Base-by-base conservation (phyloP, 1,284 basidiomycete genomes). In the Cryptococcus sp. region DNA sequence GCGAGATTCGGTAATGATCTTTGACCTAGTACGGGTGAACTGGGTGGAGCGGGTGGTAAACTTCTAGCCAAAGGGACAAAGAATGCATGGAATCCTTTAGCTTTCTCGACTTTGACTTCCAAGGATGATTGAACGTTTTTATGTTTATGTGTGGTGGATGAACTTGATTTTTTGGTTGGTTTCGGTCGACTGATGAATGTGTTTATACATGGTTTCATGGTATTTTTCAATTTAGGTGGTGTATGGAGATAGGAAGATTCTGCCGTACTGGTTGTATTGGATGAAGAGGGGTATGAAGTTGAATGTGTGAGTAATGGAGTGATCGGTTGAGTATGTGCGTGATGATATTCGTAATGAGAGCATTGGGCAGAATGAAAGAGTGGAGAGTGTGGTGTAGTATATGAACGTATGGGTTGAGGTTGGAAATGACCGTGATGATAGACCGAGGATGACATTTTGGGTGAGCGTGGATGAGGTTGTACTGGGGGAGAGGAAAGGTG, bases 81-180 rank as follows among this genome's bases (percentile, higher is more conserved):
- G 60, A 72, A 70, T 15, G 68, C 67, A 41, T 72, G 68, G 60
- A 73, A 73, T 2, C 73, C 69, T 46, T 61, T 67, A 15, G 68
- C 63, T 32, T 64, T 62, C 55, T 73, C 70, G 49, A 75, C 73
- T 56, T 75, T 73, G 52, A 65, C 59, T 48, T 75, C 70, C 37
- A 75, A 65, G 2, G 63, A 58, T 49, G 66, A 56, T 56, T 75
- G 71, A 11, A 75, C 73, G 46, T 48, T 59, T 34, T 62, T 56
- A 45, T 65, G 65, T 57, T 75, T 73, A 49, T 53, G 49, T 1
- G 52, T 57, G 0, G 62, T 64, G 1, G 66, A 65, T 4, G 58
- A 57, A 3, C 59, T 57, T 8, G 60, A 53, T 58, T 74, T 74
- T 56, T 70, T 71, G 37, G 52, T 15, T 15, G 61, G 55, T 53